These are phyloP conservation scores for Rhododendron molle DNA, from an alignment of 148 eudicot species.

Conservation along the genomic window DNA sequence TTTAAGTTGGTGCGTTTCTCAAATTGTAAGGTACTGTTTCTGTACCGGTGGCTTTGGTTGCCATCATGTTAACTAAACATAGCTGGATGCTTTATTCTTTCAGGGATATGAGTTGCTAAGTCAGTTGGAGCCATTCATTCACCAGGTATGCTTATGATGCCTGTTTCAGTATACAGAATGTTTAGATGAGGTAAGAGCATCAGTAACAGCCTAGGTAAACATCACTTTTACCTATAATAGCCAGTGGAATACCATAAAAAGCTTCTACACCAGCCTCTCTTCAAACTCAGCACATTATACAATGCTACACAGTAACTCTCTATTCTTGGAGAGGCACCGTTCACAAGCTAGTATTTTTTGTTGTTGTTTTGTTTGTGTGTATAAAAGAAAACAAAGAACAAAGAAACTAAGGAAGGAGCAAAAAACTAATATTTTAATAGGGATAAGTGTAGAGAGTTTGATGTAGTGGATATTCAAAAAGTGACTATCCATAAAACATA, in stretches of 20 bases:
- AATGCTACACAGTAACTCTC: background rate
- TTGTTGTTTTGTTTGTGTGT: too few relatives aligned
- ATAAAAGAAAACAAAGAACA: too few relatives aligned
- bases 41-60: slow-evolving; percentile 2
- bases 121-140: slow-evolving; percentile 92
- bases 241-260: background rate
- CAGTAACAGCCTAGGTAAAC: background rate
- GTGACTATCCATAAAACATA: too few relatives aligned
- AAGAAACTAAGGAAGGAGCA: too few relatives aligned
- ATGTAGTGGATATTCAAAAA: too few relatives aligned
- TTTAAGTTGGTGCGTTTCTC: slow-evolving; percentile 66
- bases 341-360: too few relatives aligned
- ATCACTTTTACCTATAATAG: background rate
- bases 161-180: background rate
- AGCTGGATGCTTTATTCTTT: slow-evolving; percentile 22
- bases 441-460: too few relatives aligned
- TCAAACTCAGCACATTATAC: background rate
- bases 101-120: slow-evolving; percentile 84
- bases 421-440: too few relatives aligned
- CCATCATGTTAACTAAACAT: slow-evolving; percentile 9
- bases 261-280: background rate
- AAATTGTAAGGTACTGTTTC: background rate
- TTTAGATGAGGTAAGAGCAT: background rate
- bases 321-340: background rate
- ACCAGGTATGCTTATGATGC: slow-evolving; percentile 52